Percentiles rank a stretch among this genome's conserved stretches.
These are phyloP conservation scores for Fagopyrum esculentum DNA, from an alignment of 148 eudicot genomes.

Conservation along the genomic window DNA sequence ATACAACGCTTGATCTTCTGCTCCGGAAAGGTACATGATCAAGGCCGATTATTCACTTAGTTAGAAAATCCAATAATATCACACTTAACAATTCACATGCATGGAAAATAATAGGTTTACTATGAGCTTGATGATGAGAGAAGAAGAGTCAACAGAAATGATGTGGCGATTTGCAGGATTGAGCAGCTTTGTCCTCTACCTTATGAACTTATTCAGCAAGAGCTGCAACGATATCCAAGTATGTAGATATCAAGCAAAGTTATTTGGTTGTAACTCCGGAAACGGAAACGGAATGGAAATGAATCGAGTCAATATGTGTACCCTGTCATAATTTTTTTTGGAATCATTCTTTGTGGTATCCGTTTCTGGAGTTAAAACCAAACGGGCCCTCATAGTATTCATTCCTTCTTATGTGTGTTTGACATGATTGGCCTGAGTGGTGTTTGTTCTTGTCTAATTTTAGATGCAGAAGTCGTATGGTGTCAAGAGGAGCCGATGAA, in stretches of 20 bases:
- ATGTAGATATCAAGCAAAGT: conserved; percentile 18
- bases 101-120: conserved; percentile 41
- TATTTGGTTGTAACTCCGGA: not conserved
- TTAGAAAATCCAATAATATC: not conserved
- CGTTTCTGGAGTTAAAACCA: too few relatives aligned
- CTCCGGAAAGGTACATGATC: conserved; percentile 56
- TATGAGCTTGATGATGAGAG: conserved; percentile 69
- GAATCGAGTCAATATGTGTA: too few relatives aligned
- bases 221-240: conserved; percentile 76
- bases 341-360: too few relatives aligned
- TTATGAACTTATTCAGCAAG: conserved; percentile 62
- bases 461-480: conserved; percentile 80
- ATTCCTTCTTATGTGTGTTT: not conserved
- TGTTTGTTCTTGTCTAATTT: not conserved
- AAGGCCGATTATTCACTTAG: not conserved
- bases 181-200: conserved; percentile 87
- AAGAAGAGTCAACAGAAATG: conserved; percentile 35
- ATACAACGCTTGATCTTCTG: conserved; percentile 64
- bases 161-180: conserved; percentile 65
- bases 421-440: not conserved
- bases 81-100: not conserved
- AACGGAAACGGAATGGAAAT: too few relatives aligned
- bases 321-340: too few relatives aligned
- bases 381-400: too few relatives aligned
- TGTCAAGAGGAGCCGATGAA: conserved; percentile 89